A percentile compares a stretch with the other conserved stretches of the same genome.
These are phyloP conservation scores for Madurella fahalii DNA, from an alignment of 2,329 filamentous ascomycete genomes.

Conservation along the genomic window DNA sequence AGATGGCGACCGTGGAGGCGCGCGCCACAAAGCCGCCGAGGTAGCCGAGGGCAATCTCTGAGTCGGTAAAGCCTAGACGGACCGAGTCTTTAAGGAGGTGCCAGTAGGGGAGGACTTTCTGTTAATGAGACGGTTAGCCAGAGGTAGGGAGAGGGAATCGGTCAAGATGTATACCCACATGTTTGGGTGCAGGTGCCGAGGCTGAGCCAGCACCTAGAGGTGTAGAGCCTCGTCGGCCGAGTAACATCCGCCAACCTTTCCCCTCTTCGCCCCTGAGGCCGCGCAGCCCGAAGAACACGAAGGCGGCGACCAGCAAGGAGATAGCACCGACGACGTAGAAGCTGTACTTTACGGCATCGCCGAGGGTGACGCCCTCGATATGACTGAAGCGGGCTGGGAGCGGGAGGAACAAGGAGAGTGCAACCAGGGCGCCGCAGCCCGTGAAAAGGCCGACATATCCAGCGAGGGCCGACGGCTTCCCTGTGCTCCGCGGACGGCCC, in stretches of 20 bases:
- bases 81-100: slow-evolving; percentile 60
- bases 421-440: slow-evolving; percentile 84
- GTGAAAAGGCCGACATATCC: slow-evolving; percentile 91
- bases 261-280: slow-evolving; percentile 66
- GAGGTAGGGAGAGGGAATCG: background rate
- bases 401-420: slow-evolving; percentile 77
- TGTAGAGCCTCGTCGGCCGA: slow-evolving; percentile 38
- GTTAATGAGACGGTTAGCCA: background rate
- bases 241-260: slow-evolving; percentile 64
- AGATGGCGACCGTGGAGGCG: slow-evolving; percentile 91
- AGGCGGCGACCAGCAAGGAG: slow-evolving; percentile 66
- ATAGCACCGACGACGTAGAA: slow-evolving; percentile 82
- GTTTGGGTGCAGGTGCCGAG: slow-evolving; percentile 7
- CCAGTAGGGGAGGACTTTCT: slow-evolving; percentile 51
- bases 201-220: slow-evolving; percentile 12
- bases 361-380: slow-evolving; percentile 65
- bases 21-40: slow-evolving; percentile 91
- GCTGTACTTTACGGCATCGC: slow-evolving; percentile 71
- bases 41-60: slow-evolving; percentile 80
- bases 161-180: slow-evolving; percentile 12
- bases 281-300: slow-evolving; percentile 75
- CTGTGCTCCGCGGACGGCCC: slow-evolving; percentile 27
- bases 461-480: slow-evolving; percentile 62
- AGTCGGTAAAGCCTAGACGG: slow-evolving; percentile 67
- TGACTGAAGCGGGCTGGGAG: slow-evolving; percentile 75